These are phyloP conservation scores for Paracoccidioides brasiliensis DNA, from an alignment of 2,329 filamentous ascomycete species.

Conservation along the genomic window DNA sequence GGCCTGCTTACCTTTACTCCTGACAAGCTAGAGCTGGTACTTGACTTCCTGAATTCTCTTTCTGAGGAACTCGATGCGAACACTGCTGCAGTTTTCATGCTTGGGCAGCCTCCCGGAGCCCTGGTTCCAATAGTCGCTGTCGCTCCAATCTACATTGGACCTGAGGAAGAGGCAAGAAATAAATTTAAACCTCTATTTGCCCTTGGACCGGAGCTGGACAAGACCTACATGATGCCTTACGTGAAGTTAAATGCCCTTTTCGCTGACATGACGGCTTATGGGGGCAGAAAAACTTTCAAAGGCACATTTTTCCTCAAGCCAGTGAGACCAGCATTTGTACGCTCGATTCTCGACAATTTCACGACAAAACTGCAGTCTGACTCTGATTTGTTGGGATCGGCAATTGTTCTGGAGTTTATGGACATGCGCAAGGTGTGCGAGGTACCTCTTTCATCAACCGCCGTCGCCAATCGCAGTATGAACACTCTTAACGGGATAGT, in stretches of 20 bases:
- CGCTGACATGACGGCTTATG: conserved; percentile 19
- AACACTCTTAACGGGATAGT: conserved; percentile 29
- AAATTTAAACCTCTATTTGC: conserved; percentile 25
- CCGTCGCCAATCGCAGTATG: conserved; percentile 31
- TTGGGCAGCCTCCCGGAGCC: conserved; percentile 15
- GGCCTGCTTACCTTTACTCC: conserved; percentile 19
- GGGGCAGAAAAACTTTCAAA: conserved; percentile 24
- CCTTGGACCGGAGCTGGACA: conserved; percentile 21
- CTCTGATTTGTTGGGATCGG: conserved; percentile 16
- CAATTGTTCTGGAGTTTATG: conserved; percentile 27
- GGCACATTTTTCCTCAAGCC: conserved; percentile 29
- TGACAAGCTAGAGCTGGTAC: conserved; percentile 16
- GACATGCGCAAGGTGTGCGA: conserved; percentile 23
- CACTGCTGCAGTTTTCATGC: conserved; percentile 13
- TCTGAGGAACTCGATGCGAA: conserved; percentile 12
- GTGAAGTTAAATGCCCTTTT: conserved; percentile 22
- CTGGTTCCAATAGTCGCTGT: conserved; percentile 13
- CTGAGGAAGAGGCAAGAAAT: conserved; percentile 19
- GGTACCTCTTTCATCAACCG: conserved; percentile 22
- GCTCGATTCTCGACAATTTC: conserved; percentile 19
- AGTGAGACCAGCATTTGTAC: conserved; percentile 19
- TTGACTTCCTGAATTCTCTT: conserved; percentile 15
- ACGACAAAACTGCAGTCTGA: conserved; percentile 13
- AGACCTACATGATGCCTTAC: conserved; percentile 26
- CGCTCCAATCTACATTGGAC: conserved; percentile 23